Base-by-base conservation (phyloP, 192 early-diverging fungal genomes). In the Backusella psychrophila region DNA sequence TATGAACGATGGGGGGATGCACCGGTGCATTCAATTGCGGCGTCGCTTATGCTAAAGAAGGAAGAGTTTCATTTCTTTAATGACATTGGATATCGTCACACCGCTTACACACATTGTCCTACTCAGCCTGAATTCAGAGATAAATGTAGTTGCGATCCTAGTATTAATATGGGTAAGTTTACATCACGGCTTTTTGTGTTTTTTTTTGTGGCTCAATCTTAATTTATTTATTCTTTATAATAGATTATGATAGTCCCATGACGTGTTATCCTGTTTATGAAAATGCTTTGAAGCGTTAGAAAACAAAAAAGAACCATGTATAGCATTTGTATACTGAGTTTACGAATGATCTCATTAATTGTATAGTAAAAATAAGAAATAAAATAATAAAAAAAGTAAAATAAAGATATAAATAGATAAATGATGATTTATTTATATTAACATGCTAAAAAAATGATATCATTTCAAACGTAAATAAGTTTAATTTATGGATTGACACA, bases 1-100 rank as follows among this genome's bases (percentile, higher is more conserved):
- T 96, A 96, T 77, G 93, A 94, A 78, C 79, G 93, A 3, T 93
- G 92, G 92, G 91, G 92, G 0, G 92, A 94, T 84, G 93, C 92
- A 2, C 91, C 93, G 9, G 87, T 93, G 0, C 93, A 93, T 74
- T 88, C 89, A 3, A 89, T 93, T 23, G 90, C 86, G 7, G 93
- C 87, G 3, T 84, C 88, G 7, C 41, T 93, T 42, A 74, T 90
- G 49, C 75, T 94, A 44, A 78, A 83, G 19, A 89, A 89, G 41
- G 78, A 86, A 42, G 81, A 93, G 69, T 83, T 94, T 19, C 91
- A 93, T 73, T 94, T 89, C 72, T 94, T 94, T 75, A 84, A 91
- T 44, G 90, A 94, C 73, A 91, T 94, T 38, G 93, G 92, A 7
- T 93, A 93, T 74, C 80, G 78, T 41, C 93, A 96, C 44, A 80